Percentiles rank a stretch among this genome's conserved stretches.
Evolutionary conservation across 2,329 filamentous ascomycete genomes (phyloP).

Genomic region (Cryphonectria radicalis): DNA sequence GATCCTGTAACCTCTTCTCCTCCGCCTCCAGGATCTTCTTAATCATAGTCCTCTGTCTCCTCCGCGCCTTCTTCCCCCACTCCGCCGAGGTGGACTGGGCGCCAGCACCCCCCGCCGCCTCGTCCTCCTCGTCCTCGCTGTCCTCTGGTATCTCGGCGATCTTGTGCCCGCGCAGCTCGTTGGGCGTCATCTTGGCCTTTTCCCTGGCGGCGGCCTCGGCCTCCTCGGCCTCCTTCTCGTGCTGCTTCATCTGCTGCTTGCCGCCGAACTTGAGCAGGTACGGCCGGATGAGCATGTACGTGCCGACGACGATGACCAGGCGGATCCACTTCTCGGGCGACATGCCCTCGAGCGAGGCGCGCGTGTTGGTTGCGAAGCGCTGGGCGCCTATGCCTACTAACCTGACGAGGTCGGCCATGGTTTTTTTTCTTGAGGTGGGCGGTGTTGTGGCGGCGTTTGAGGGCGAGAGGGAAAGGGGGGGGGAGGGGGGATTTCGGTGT

Average conservation of each 20-base stretch:
- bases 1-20: slow-evolving; percentile 61
- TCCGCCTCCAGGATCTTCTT: slow-evolving; percentile 67
- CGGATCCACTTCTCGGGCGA: slow-evolving; percentile 64
- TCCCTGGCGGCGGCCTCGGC: slow-evolving; percentile 49
- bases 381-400: slow-evolving; percentile 34
- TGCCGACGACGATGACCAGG: slow-evolving; percentile 71
- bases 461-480: background rate
- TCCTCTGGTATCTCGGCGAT: slow-evolving; percentile 55
- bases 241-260: slow-evolving; percentile 65
- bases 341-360: slow-evolving; percentile 54
- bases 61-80: slow-evolving; percentile 74
- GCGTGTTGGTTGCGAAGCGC: slow-evolving; percentile 54
- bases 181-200: slow-evolving; percentile 60
- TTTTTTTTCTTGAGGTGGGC: background rate
- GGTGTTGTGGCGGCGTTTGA: background rate
- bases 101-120: slow-evolving; percentile 33
- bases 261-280: slow-evolving; percentile 72
- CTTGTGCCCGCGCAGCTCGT: slow-evolving; percentile 64
- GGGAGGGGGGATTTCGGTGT: background rate
- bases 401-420: slow-evolving; percentile 37
- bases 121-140: slow-evolving; percentile 54
- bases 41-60: slow-evolving; percentile 69
- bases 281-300: slow-evolving; percentile 74
- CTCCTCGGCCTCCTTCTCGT: slow-evolving; percentile 63
- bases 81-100: slow-evolving; percentile 53